Evolutionary conservation across 805 yeast species (phyloP).

Genomic region (Sugiyamaella valdiviana): DNA sequence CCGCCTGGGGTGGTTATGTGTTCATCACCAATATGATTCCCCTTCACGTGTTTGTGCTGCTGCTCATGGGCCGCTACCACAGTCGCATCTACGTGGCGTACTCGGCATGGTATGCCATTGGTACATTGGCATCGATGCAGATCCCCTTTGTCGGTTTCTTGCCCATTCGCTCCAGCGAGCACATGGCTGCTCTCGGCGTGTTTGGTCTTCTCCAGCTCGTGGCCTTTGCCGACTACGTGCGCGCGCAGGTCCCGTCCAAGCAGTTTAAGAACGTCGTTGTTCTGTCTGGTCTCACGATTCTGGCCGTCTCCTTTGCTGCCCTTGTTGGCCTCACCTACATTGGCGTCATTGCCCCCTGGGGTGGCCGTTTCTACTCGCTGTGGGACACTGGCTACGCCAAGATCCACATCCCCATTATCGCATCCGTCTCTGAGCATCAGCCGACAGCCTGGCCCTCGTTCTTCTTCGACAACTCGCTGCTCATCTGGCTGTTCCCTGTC

Average conservation of each 20-base stretch:
- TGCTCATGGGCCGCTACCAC: constrained; percentile 90
- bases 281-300: constrained; percentile 51
- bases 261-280: constrained; percentile 52
- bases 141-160: constrained; percentile 97
- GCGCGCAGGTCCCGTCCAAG: constrained; percentile 59
- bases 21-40: constrained; percentile 97
- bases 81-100: constrained; percentile 82
- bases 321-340: constrained; percentile 75
- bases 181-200: constrained; percentile 96
- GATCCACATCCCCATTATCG: constrained; percentile 96
- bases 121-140: constrained; percentile 98
- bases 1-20: constrained; percentile 99
- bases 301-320: constrained; percentile 60
- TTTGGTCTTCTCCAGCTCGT: constrained; percentile 92
- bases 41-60: constrained; percentile 81
- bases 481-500: constrained; percentile 98
- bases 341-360: constrained; percentile 98
- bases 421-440: constrained; percentile 98
- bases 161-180: constrained; percentile 95
- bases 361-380: constrained; percentile 95
- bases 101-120: constrained; percentile 94
- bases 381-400: constrained; percentile 99
- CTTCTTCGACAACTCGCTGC: constrained; percentile 85
- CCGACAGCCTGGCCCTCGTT: constrained; percentile 99
- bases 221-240: constrained; percentile 76